phyloP scores from a whole-genome alignment of 2,329 filamentous ascomycete genomes.

The Hypoxylon sp. region DNA sequence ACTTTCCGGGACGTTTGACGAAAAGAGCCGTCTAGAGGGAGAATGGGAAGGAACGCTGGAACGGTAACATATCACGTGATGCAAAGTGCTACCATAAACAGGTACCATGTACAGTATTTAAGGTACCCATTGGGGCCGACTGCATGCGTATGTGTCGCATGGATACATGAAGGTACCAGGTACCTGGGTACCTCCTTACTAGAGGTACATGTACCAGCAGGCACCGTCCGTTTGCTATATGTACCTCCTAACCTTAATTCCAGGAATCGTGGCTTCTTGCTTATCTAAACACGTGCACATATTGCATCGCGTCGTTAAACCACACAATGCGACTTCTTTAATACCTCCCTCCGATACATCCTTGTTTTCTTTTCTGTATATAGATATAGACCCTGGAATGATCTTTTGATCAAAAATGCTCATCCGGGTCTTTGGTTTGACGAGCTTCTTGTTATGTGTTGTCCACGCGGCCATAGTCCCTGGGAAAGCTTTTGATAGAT shows the following conservation, averaged over 20 bases:
- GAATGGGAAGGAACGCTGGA: constrained; percentile 1
- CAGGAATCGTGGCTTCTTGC: no score
- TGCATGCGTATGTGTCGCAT: no score
- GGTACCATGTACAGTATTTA: no score
- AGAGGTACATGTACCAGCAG: no score
- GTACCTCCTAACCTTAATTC: no score
- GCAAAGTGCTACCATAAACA: not conserved
- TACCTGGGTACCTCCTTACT: no score
- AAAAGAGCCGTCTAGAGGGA: not conserved
- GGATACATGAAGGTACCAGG: no score
- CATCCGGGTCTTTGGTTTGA: constrained; percentile 33
- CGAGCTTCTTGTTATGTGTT: constrained; percentile 36
- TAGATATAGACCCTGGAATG: constrained; percentile 24
- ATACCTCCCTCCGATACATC: not conserved
- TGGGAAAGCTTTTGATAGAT: constrained; percentile 59
- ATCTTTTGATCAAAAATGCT: constrained; percentile 34
- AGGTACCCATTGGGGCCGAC: no score
- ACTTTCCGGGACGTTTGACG: not conserved
- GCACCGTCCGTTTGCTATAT: no score
- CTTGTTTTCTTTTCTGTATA: not conserved
- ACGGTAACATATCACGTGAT: constrained; percentile 18
- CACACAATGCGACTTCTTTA: not conserved
- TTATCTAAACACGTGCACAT: constrained; percentile 3
- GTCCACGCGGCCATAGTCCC: constrained; percentile 52
- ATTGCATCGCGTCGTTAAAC: not conserved